Conservation (phyloP, 2,329 filamentous ascomycete species). For the Aspergillus intermedius region DNA sequence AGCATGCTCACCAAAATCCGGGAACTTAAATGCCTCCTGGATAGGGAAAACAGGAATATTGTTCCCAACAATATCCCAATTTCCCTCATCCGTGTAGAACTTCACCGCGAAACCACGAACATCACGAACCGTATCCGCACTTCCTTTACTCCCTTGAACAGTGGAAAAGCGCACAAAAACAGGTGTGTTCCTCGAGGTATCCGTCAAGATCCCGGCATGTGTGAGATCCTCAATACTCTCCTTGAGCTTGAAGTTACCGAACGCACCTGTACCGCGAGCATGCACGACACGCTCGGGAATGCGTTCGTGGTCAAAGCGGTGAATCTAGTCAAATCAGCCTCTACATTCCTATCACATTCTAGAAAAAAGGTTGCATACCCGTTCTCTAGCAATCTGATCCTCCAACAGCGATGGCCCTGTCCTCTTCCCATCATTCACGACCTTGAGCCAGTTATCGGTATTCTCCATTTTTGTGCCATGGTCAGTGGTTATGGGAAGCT, state of each 20-base stretch:
- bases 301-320: constrained; percentile 68
- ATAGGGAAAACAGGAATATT: constrained; percentile 71
- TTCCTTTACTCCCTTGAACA: constrained; percentile 63
- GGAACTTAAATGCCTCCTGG: constrained; percentile 68
- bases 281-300: constrained; percentile 65
- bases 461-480: constrained; percentile 64
- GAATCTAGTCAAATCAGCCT: constrained; percentile 28
- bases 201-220: constrained; percentile 58
- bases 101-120: constrained; percentile 70
- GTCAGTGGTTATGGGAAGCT: constrained; percentile 62
- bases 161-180: constrained; percentile 69
- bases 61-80: constrained; percentile 68
- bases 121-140: constrained; percentile 70
- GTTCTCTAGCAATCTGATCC: constrained; percentile 66
- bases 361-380: constrained; percentile 43
- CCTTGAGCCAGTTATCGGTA: constrained; percentile 68
- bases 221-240: constrained; percentile 60
- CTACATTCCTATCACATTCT: neutral
- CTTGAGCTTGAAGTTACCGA: constrained; percentile 60
- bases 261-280: constrained; percentile 58
- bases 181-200: constrained; percentile 58
- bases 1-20: constrained; percentile 47
- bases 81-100: constrained; percentile 68
- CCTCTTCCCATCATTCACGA: constrained; percentile 48
- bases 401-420: constrained; percentile 50